Evolutionary conservation across 805 yeast species (phyloP).

Genomic region (Geotrichum ghanense): DNA sequence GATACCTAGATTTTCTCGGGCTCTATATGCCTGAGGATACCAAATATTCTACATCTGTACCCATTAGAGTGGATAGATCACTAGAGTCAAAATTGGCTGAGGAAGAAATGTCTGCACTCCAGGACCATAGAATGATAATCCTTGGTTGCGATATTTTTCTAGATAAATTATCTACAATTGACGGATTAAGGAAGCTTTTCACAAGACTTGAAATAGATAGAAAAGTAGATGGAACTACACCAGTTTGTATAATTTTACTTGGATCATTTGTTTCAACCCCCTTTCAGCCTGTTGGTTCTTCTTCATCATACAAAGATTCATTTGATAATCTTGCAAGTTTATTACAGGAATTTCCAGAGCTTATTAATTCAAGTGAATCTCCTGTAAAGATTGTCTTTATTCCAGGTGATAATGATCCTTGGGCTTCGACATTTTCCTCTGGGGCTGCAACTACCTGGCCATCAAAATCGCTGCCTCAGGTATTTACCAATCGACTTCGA

Average conservation of each 20-base stretch:
- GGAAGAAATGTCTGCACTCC: conserved; percentile 41
- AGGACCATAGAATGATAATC: conserved; percentile 49
- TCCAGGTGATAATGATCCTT: conserved; percentile 91
- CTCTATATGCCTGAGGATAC: conserved; percentile 25
- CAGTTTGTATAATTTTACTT: conserved; percentile 60
- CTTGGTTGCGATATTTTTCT: conserved; percentile 67
- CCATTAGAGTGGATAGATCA: conserved; percentile 47
- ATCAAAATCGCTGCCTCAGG: conserved; percentile 53
- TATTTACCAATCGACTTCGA: conserved; percentile 58
- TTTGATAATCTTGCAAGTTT: conserved; percentile 68
- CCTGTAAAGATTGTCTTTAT: conserved; percentile 54
- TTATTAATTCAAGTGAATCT: conserved; percentile 26
- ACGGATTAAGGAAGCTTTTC: conserved; percentile 57
- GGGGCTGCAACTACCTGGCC: conserved; percentile 62
- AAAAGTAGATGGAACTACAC: conserved; percentile 30
- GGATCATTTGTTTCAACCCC: conserved; percentile 75
- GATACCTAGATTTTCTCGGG: conserved; percentile 62
- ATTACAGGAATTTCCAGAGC: conserved; percentile 44
- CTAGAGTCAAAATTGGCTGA: conserved; percentile 42
- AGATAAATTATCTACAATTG: conserved; percentile 46
- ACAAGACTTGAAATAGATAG: conserved; percentile 37
- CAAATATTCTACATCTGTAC: conserved; percentile 14
- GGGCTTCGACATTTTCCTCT: conserved; percentile 63
- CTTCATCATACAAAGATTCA: conserved; percentile 38
- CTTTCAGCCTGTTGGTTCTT: conserved; percentile 43